These are phyloP conservation scores for Conringia planisiliqua DNA, from an alignment of 345 rosid genomes.

Conservation along the genomic window DNA sequence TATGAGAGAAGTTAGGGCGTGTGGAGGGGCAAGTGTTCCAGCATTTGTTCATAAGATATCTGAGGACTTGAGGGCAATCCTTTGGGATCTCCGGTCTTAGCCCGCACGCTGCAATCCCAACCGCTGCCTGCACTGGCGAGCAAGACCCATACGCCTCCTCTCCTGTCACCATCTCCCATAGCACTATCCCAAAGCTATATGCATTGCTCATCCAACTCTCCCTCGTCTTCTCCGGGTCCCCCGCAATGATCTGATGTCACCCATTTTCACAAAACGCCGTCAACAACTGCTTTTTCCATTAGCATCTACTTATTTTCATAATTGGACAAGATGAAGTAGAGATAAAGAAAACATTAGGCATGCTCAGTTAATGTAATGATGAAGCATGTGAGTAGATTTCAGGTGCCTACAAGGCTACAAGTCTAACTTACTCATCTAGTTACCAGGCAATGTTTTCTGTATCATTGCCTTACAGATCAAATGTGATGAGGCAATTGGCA, in stretches of 20 bases:
- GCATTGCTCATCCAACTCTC: slow-evolving; percentile 98
- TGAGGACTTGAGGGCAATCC: slow-evolving; percentile 79
- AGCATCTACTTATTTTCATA: neutral
- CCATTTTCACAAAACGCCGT: slow-evolving; percentile 7
- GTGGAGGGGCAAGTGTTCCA: slow-evolving; percentile 77
- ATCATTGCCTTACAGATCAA: neutral
- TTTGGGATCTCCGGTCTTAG: slow-evolving; percentile 93
- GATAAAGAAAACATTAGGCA: slow-evolving; percentile 30
- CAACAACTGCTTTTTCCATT: slow-evolving; percentile 4
- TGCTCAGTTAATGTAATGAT: slow-evolving; percentile 39
- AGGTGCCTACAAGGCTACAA: neutral
- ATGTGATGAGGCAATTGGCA: neutral
- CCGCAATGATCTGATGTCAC: slow-evolving; percentile 77
- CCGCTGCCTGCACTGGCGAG: slow-evolving; percentile 97
- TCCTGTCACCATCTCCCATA: slow-evolving; percentile 96
- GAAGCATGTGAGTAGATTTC: slow-evolving; percentile 32
- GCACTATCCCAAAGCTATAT: slow-evolving; percentile 91
- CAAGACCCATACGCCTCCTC: slow-evolving; percentile 82
- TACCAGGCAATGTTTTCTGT: neutral
- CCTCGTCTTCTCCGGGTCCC: slow-evolving; percentile 81
- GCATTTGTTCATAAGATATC: slow-evolving; percentile 77
- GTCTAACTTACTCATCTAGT: neutral
- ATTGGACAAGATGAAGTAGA: neutral
- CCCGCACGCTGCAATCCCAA: slow-evolving; percentile 95
- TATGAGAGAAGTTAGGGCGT: slow-evolving; percentile 79